phyloP scores from a whole-genome alignment of 2,329 filamentous ascomycete genomes.

The Phoma sp. region DNA sequence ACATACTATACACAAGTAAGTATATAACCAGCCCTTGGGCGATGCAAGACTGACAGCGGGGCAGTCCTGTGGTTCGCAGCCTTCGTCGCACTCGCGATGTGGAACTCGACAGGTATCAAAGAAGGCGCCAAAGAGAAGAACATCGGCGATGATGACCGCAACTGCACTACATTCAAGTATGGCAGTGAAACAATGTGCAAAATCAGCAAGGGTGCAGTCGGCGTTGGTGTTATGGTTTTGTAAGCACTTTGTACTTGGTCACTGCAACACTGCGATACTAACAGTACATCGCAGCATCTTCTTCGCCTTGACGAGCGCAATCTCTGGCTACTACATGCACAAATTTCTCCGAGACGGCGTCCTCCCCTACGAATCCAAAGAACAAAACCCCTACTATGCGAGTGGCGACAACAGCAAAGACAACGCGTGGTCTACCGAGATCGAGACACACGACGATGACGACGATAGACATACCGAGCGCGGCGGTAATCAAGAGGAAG shows the following conservation, averaged over 20 bases:
- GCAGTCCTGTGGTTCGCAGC: slow-evolving; percentile 65
- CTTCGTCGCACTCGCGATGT: slow-evolving; percentile 64
- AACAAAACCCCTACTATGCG: slow-evolving; percentile 55
- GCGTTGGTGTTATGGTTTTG: slow-evolving; percentile 66
- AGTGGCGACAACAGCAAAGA: slow-evolving; percentile 47
- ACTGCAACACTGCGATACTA: neutral
- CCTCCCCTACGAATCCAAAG: slow-evolving; percentile 55
- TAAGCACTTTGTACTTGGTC: slow-evolving; percentile 42
- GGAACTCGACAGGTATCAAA: slow-evolving; percentile 62
- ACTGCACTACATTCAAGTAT: slow-evolving; percentile 64
- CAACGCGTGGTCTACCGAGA: slow-evolving; percentile 54
- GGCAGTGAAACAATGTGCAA: slow-evolving; percentile 64
- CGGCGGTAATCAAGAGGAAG: slow-evolving; percentile 57
- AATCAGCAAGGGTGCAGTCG: slow-evolving; percentile 62
- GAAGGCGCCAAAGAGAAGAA: slow-evolving; percentile 56
- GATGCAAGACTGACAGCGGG: slow-evolving; percentile 1
- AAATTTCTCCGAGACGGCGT: slow-evolving; percentile 65
- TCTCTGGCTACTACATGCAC: slow-evolving; percentile 63
- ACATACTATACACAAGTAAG: slow-evolving; percentile 54
- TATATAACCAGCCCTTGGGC: too few species aligned
- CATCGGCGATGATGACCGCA: slow-evolving; percentile 51
- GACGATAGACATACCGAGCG: slow-evolving; percentile 49
- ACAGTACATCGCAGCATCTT: slow-evolving; percentile 54
- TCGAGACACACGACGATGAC: slow-evolving; percentile 51
- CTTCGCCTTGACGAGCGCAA: slow-evolving; percentile 60